Percentiles rank a stretch among this genome's conserved stretches.
phyloP scores from a whole-genome alignment of 1,284 basidiomycete genomes.

The Chondrostereum purpureum region DNA sequence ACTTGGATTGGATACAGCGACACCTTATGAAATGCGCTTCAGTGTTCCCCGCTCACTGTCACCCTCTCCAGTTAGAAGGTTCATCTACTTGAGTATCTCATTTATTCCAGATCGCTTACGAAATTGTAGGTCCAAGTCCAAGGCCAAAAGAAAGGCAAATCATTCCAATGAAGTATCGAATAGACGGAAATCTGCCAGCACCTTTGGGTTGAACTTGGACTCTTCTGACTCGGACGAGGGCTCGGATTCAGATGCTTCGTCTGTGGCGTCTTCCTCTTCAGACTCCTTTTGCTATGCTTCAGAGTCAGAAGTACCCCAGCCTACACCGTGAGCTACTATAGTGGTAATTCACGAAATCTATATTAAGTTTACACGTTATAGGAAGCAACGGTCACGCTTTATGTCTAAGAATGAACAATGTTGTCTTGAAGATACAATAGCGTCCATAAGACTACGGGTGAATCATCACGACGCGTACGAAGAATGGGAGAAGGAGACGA shows the following conservation, averaged over 20 bases:
- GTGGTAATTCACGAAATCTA: too few species aligned
- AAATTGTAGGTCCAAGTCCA: conserved; percentile 3
- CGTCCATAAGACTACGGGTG: conserved; percentile 59
- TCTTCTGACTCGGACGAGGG: conserved; percentile 32
- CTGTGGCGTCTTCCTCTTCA: conserved; percentile 23
- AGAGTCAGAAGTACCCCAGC: conserved; percentile 30
- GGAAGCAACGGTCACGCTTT: not conserved
- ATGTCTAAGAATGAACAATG: conserved; percentile 31
- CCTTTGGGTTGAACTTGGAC: conserved; percentile 47
- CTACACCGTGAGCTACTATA: conserved; percentile 27
- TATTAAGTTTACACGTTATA: too few species aligned
- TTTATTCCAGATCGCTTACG: conserved; percentile 11
- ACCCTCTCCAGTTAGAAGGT: conserved; percentile 53
- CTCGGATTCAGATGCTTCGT: conserved; percentile 32
- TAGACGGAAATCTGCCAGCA: not conserved
- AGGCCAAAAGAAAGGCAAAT: conserved; percentile 13
- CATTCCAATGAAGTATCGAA: not conserved
- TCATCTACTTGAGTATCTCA: conserved; percentile 11
- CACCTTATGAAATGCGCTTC: conserved; percentile 63
- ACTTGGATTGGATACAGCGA: too few species aligned
- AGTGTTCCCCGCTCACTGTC: conserved; percentile 54
- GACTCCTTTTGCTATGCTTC: conserved; percentile 36
- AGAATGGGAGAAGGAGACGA: conserved; percentile 67
- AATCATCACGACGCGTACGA: conserved; percentile 70
- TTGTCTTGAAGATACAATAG: conserved; percentile 58